Base-by-base conservation (phyloP, 441 rosid species). In the Aquilaria agallochum region DNA sequence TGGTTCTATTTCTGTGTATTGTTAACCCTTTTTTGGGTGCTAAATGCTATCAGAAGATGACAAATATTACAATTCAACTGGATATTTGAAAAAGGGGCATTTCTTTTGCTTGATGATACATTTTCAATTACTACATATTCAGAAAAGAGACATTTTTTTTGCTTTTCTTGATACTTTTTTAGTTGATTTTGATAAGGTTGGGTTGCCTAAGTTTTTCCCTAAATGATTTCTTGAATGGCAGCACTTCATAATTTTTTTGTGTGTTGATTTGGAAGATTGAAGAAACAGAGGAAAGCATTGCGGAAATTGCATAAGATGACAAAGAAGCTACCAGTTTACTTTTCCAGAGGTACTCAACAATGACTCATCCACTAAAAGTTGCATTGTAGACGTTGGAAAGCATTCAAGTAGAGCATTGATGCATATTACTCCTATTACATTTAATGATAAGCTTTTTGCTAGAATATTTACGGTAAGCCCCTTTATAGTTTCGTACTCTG, bases 41-140 rank as follows among this genome's bases (percentile, higher is more conserved):
- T 68, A 58, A 55, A 42, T 36, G 59, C 60, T 63, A 27, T 57
- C 82, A 94, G 96, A 20, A 91, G 89, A 85, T 96, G 97, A 67
- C 96, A 87, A 78, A 94, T 96, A 20, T 51, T 94, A 80, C 96
- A 89, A 64, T 94, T 94, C 78, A 94, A 94, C 81, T 91, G 88
- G 92, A 74, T 95, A 66, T 86, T 81, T 60, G 94, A 91, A 76
- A 94, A 89, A 67, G 90, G 75, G 76, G 99, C 92, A 60, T 80
- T 91, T 64, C 65, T 83, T 57, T 74, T 83, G 74, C 79, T 83
- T 13, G 89, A 91, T 71, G 86, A 76, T 45, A 87, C 86, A 55
- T 91, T 95, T 68, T 81, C 89, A 20, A 20, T 20, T 20, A 20
- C 27, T 20, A 20, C 27, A 20, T 20, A 20, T 20, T 20, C 27